Evolutionary conservation across 768 basidiomycete genomes (phyloP), one percentile per base, ranked within the genome.

Genomic region (Suillus tomentosus): DNA sequence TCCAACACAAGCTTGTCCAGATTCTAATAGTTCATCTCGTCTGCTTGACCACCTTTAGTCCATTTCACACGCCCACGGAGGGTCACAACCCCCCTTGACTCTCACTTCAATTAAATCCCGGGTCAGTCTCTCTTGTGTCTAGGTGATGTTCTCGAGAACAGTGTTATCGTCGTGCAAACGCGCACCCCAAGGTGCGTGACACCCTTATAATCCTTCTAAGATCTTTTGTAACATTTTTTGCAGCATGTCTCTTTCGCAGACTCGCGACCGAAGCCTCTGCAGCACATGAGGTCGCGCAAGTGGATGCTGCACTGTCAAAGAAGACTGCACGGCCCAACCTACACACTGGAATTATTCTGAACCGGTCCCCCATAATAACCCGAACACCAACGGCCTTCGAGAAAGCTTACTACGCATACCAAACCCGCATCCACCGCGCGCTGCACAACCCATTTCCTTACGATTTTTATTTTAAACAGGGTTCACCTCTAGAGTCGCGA

Each of bases 381-480:
- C 87, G 88, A 55, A 84, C 88, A 0, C 89, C 88, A 0, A 87
- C 86, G 0, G 77, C 83, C 1, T 91, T 96, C 70, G 93, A 96
- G 77, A 79, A 81, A 68, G 87, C 92, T 14, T 95, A 91, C 77
- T 89, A 92, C 76, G 81, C 84, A 61, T 96, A 96, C 82, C 91
- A 94, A 73, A 81, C 85, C 10, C 88, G 92, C 50, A 85, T 98
- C 72, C 85, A 88, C 70, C 89, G 92, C 68, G 90, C 95, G 3
- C 79, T 98, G 56, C 90, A 90, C 73, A 93, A 94, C 69, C 95
- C 95, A 1, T 89, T 94, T 74, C 92, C 95, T 19, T 81, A 86
- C 64, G 89, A 95, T 55, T 94, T 96, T 77, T 98, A 96, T 79
- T 96, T 96, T 84, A 95, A 95, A 77, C 88, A 88, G 58, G 95